Evolutionary conservation across 2,329 filamentous ascomycete species (phyloP).

Genomic region (Paraconiothyrium sp.): DNA sequence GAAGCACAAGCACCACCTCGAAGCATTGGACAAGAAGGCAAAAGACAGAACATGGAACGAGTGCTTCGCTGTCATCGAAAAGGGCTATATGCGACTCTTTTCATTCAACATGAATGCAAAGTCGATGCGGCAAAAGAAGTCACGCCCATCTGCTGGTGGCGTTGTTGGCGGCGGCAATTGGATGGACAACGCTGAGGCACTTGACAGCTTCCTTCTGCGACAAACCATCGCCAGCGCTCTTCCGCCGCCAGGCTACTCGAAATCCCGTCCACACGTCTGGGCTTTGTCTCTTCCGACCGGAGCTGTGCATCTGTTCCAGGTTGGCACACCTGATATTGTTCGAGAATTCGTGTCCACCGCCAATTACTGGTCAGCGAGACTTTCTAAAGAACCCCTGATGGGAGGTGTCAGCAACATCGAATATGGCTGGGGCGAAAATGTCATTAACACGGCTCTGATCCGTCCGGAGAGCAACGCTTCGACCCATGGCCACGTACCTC

Average conservation of each 20-base stretch:
- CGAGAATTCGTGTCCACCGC: slow-evolving; percentile 93
- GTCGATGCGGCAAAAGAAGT: slow-evolving; percentile 74
- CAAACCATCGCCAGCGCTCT: slow-evolving; percentile 92
- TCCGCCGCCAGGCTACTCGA: slow-evolving; percentile 91
- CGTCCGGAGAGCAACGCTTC: slow-evolving; percentile 49
- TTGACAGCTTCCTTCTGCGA: slow-evolving; percentile 86
- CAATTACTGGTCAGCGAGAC: slow-evolving; percentile 96
- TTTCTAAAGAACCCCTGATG: slow-evolving; percentile 91
- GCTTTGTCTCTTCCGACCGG: slow-evolving; percentile 90
- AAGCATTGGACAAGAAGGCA: slow-evolving; percentile 87
- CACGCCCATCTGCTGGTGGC: slow-evolving; percentile 65
- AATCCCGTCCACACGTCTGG: slow-evolving; percentile 90
- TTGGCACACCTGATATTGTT: slow-evolving; percentile 92
- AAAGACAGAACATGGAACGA: slow-evolving; percentile 96
- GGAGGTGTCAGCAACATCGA: slow-evolving; percentile 97
- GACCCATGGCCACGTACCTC: slow-evolving; percentile 47
- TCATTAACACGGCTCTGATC: slow-evolving; percentile 70
- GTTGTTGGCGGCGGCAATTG: slow-evolving; percentile 96
- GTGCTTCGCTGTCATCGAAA: slow-evolving; percentile 95
- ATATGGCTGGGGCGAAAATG: slow-evolving; percentile 91
- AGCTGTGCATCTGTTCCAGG: slow-evolving; percentile 97
- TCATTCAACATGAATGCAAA: slow-evolving; percentile 85
- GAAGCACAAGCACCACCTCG: slow-evolving; percentile 95
- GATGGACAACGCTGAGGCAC: slow-evolving; percentile 93
- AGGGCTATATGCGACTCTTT: slow-evolving; percentile 92